Evolutionary conservation across 1,139 yeast genomes (phyloP).

Genomic region (Debaryomycetaceae sp.): DNA sequence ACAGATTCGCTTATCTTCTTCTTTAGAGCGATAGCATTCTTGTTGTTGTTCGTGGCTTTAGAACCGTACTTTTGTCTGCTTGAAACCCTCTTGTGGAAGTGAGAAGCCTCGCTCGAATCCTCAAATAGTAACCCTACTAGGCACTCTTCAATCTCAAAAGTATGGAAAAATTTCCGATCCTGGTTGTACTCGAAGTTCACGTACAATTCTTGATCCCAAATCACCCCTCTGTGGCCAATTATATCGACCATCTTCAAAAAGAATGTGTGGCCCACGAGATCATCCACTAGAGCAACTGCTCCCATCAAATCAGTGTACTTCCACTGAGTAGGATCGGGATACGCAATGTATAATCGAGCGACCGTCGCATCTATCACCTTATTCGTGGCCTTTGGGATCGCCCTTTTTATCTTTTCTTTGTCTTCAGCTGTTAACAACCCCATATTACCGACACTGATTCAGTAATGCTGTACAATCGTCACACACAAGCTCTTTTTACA

Average conservation of each 20-base stretch:
- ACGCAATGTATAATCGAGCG: constrained; percentile 84
- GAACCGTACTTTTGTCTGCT: constrained; percentile 78
- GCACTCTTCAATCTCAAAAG: constrained; percentile 91
- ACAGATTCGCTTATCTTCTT: constrained; percentile 31
- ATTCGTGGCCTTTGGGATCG: constrained; percentile 82
- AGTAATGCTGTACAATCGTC: background rate
- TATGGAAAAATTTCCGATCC: constrained; percentile 90
- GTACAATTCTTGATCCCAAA: constrained; percentile 96
- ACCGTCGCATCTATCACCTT: constrained; percentile 89
- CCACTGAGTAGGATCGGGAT: constrained; percentile 83
- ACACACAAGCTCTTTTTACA: background rate
- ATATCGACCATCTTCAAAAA: constrained; percentile 87
- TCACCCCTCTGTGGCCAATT: constrained; percentile 73
- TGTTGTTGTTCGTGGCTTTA: constrained; percentile 78
- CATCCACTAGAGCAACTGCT: constrained; percentile 84
- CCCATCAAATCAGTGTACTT: constrained; percentile 85
- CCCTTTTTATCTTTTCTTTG: constrained; percentile 84
- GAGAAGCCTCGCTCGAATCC: constrained; percentile 84
- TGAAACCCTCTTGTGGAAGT: constrained; percentile 74
- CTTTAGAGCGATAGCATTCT: constrained; percentile 80
- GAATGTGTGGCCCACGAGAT: constrained; percentile 89
- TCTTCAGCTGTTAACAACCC: constrained; percentile 64
- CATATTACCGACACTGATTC: constrained; percentile 30
- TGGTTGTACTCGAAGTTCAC: constrained; percentile 86
- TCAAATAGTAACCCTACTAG: constrained; percentile 86